phyloP scores from a whole-genome alignment of 75 land plant genomes.

The Gnetum montanum region DNA sequence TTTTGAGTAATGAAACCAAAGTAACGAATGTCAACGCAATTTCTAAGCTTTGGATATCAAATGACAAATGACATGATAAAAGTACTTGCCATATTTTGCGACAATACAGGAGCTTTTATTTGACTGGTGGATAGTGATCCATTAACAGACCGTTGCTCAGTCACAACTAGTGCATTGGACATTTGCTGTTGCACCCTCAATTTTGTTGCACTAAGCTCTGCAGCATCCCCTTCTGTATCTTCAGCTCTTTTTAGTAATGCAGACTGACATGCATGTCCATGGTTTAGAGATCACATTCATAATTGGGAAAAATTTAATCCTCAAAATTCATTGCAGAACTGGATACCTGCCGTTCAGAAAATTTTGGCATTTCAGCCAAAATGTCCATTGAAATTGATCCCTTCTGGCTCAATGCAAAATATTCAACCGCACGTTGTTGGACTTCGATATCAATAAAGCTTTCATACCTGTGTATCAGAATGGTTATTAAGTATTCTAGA shows the following conservation, averaged over 20 bases:
- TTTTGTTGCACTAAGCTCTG: slow-evolving; percentile 95
- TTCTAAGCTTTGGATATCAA: not conserved
- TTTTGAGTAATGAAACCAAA: too few relatives aligned
- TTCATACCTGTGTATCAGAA: slow-evolving; percentile 57
- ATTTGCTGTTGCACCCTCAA: slow-evolving; percentile 80
- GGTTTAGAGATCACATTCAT: too few relatives aligned
- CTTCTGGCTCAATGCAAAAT: slow-evolving; percentile 72
- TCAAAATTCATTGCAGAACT: not conserved
- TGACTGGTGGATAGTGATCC: slow-evolving; percentile 42
- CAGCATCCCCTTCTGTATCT: slow-evolving; percentile 84
- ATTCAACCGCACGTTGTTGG: slow-evolving; percentile 95
- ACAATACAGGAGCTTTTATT: slow-evolving; percentile 37
- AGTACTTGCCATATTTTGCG: slow-evolving; percentile 16
- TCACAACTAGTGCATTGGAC: slow-evolving; percentile 84
- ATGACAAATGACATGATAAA: not conserved
- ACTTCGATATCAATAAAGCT: slow-evolving; percentile 92
- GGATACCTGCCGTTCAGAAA: slow-evolving; percentile 96
- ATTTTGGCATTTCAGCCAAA: slow-evolving; percentile 99
- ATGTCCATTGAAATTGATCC: slow-evolving; percentile 83
- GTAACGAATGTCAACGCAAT: too few relatives aligned
- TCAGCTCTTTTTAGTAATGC: slow-evolving; percentile 89
- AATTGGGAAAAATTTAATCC: not conserved
- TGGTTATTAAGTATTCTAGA: too few relatives aligned
- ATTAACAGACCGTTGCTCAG: slow-evolving; percentile 66
- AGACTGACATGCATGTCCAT: slow-evolving; percentile 34